Evolutionary conservation across 2,329 filamentous ascomycete species (phyloP).

Genomic region (Pseudocercospora pini-densiflorae): DNA sequence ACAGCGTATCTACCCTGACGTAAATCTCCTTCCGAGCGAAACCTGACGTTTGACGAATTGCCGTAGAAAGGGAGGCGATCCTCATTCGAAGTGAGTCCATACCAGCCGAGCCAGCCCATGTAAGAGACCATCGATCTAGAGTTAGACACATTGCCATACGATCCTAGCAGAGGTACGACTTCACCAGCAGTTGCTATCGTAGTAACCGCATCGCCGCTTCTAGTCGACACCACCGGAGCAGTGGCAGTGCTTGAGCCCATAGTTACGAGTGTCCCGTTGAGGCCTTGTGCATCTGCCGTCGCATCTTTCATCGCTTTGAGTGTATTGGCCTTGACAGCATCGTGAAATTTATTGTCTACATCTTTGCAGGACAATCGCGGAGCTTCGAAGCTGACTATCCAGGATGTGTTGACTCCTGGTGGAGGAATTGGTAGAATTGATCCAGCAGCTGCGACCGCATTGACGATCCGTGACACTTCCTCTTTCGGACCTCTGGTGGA

Average conservation of each 20-base stretch:
- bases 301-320: background rate
- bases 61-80: background rate
- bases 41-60: background rate
- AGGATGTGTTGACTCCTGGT: conserved; percentile 19
- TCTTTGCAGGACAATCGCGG: conserved; percentile 14
- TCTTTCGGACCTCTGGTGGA: conserved; percentile 2
- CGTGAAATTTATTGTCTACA: background rate
- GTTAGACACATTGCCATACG: background rate
- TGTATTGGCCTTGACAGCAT: conserved; percentile 11
- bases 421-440: conserved; percentile 17
- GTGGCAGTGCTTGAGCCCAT: background rate
- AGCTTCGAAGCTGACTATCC: conserved; percentile 7
- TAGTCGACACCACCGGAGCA: background rate
- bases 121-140: background rate
- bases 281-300: background rate
- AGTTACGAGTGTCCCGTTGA: background rate
- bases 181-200: background rate
- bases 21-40: background rate
- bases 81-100: background rate
- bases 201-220: background rate
- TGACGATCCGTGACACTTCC: conserved; percentile 13
- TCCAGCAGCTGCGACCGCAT: conserved; percentile 11
- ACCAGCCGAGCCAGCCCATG: background rate
- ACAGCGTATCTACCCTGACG: background rate
- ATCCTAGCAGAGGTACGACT: background rate